Percentiles rank a stretch among this genome's conserved stretches.
Evolutionary conservation across 768 basidiomycete species (phyloP).

Genomic region (Gymnopilus dilepis): DNA sequence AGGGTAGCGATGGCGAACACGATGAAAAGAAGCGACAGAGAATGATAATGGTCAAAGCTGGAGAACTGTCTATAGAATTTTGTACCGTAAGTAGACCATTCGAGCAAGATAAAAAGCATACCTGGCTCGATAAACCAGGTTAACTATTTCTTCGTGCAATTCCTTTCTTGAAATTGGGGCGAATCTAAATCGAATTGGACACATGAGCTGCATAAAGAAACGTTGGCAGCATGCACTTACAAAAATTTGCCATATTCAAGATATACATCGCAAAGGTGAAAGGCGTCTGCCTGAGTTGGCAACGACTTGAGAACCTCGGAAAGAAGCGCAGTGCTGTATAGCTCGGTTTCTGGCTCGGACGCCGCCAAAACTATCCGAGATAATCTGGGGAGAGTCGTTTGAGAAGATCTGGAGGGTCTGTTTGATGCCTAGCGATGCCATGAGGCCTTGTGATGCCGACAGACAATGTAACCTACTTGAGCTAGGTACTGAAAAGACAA

Average conservation of each 20-base stretch:
- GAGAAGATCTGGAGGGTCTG: neutral
- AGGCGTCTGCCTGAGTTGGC: slow-evolving; percentile 64
- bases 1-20: slow-evolving; percentile 69
- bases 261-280: slow-evolving; percentile 66
- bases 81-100: neutral
- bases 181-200: slow-evolving; percentile 44
- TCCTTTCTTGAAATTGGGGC: slow-evolving; percentile 56
- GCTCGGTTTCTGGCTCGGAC: slow-evolving; percentile 14
- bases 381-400: slow-evolving; percentile 9
- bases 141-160: slow-evolving; percentile 61
- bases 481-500: slow-evolving; percentile 53
- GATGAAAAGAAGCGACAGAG: slow-evolving; percentile 65
- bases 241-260: slow-evolving; percentile 63
- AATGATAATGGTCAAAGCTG: slow-evolving; percentile 42
- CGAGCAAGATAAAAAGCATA: slow-evolving; percentile 29
- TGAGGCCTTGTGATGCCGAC: too few species aligned
- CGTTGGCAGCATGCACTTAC: slow-evolving; percentile 48
- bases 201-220: neutral
- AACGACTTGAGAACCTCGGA: slow-evolving; percentile 43
- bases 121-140: slow-evolving; percentile 58
- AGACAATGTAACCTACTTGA: slow-evolving; percentile 52
- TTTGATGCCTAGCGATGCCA: slow-evolving; percentile 19
- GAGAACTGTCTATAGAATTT: slow-evolving; percentile 5
- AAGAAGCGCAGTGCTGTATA: slow-evolving; percentile 15
- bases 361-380: slow-evolving; percentile 15